A percentile compares a stretch with the other conserved stretches of the same genome.
Conservation (phyloP, 306 rosid genomes). For the Medicago truncatula region DNA sequence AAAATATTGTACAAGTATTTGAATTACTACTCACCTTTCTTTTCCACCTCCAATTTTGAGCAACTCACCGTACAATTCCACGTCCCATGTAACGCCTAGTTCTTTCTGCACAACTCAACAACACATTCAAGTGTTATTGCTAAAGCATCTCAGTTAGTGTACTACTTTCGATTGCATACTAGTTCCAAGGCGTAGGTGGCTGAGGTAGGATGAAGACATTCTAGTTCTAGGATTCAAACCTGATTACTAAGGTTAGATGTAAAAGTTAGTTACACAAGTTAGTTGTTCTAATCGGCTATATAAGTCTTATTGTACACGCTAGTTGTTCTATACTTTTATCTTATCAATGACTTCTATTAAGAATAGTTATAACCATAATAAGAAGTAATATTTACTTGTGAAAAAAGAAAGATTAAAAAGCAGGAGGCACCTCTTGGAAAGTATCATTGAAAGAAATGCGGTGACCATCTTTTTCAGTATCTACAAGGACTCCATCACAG, state of each 20-base stretch:
- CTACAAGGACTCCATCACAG: slow-evolving; percentile 97
- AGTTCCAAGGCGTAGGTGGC: not conserved
- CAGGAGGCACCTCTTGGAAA: slow-evolving; percentile 67
- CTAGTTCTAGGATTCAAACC: not conserved
- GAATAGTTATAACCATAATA: not conserved
- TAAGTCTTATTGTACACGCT: not conserved
- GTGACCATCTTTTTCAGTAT: slow-evolving; percentile 97
- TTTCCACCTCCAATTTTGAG: slow-evolving; percentile 99
- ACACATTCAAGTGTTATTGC: not conserved
- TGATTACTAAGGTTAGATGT: not conserved
- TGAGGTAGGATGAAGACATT: not conserved
- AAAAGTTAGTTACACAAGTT: not conserved
- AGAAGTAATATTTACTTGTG: not conserved
- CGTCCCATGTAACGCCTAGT: slow-evolving; percentile 93
- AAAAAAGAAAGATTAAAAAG: not conserved
- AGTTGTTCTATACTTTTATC: not conserved
- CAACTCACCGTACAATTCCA: slow-evolving; percentile 90
- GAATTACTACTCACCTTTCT: slow-evolving; percentile 65
- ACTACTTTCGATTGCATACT: not conserved
- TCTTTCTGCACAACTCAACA: slow-evolving; percentile 61
- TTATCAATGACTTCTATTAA: not conserved
- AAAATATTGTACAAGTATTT: not conserved
- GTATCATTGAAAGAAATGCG: slow-evolving; percentile 93
- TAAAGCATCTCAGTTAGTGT: not conserved
- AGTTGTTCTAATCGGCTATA: not conserved